phyloP scores from a whole-genome alignment of 1,284 basidiomycete genomes.

The Inonotus hispidus region DNA sequence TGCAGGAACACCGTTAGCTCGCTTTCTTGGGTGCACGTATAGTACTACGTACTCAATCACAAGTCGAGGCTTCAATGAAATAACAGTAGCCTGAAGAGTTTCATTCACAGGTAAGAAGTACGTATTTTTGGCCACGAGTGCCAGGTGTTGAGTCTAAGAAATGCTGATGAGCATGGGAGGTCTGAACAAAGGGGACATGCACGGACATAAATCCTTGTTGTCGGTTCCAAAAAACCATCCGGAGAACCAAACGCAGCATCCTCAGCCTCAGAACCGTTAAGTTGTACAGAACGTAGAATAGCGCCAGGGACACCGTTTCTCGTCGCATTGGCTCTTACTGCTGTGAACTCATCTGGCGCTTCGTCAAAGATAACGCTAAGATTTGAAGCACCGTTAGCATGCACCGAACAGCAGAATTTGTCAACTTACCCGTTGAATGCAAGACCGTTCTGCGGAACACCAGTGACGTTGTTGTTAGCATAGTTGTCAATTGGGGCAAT shows the following conservation, averaged over 20 bases:
- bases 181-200: background rate
- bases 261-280: conserved; percentile 34
- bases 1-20: conserved; percentile 23
- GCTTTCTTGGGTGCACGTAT: background rate
- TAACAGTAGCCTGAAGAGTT: conserved; percentile 34
- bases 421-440: conserved; percentile 51
- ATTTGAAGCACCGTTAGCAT: background rate
- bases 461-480: conserved; percentile 45
- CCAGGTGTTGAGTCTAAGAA: conserved; percentile 49
- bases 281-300: conserved; percentile 40
- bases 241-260: conserved; percentile 39
- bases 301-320: conserved; percentile 47
- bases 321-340: conserved; percentile 43
- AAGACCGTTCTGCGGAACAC: conserved; percentile 34
- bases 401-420: background rate
- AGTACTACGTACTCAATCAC: conserved; percentile 47
- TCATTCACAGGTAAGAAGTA: conserved; percentile 44
- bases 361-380: conserved; percentile 42
- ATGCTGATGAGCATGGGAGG: background rate
- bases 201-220: conserved; percentile 46
- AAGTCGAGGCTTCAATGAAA: conserved; percentile 40
- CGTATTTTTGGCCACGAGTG: conserved; percentile 46
- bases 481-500: conserved; percentile 24
- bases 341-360: conserved; percentile 38
- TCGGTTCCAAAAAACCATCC: conserved; percentile 47